Evolutionary conservation across 1,284 basidiomycete genomes (phyloP), one percentile per base, ranked within the genome.

Genomic region (Filobasidium uniguttulatum): DNA sequence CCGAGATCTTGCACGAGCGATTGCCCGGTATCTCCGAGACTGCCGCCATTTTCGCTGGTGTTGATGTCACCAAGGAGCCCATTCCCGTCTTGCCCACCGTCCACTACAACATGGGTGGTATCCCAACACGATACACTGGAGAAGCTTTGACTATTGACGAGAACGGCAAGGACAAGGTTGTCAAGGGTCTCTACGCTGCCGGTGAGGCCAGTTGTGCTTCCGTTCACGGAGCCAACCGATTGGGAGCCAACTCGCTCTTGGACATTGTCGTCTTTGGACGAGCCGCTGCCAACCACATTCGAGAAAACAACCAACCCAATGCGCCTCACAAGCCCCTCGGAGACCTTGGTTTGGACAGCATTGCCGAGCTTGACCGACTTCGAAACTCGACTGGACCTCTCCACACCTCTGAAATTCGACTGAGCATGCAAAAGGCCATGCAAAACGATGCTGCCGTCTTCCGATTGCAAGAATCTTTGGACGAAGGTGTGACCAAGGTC

Each of bases 1-100:
- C 94, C 46, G 89, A 94, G 60, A 81, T 98, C 60, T 81, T 99
- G 55, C 90, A 90, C 70, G 93, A 98, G 72, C 83, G 94, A 67
- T 77, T 99, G 43, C 94, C 94, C 56, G 94, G 94, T 79, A 98
- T 99, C 68, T 98, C 94, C 48, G 94, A 99, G 77, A 99, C 94
- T 10, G 94, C 94, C 31, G 85, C 93, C 57, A 98, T 99, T 66
- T 99, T 99, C 74, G 81, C 89, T 64, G 94, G 94, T 72, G 94
- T 98, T 58, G 94, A 99, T 70, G 94, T 99, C 56, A 98, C 94
- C 59, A 98, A 98, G 76, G 93, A 98, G 71, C 94, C 94, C 46
- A 96, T 96, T 62, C 90, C 90, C 49, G 94, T 99, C 33, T 70
- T 96, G 57, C 91, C 90, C 38, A 96, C 90, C 40, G 90, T 93